phyloP scores from a whole-genome alignment of 2,329 filamentous ascomycete species.

The Bipolaris gigantea region DNA sequence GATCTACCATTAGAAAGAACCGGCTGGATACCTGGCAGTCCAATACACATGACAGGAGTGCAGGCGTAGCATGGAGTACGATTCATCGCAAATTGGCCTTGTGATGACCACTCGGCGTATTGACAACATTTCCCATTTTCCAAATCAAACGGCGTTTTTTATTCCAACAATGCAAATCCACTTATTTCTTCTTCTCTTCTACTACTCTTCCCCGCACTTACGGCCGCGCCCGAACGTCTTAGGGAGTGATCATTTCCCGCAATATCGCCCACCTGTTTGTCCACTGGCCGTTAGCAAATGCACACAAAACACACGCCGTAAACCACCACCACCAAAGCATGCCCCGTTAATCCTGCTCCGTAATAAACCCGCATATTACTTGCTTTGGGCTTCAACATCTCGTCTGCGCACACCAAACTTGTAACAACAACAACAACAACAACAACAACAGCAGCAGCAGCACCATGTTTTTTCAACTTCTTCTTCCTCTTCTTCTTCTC shows the following conservation, averaged over 20 bases:
- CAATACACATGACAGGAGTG: conserved; percentile 20
- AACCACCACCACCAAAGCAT: conserved; percentile 2
- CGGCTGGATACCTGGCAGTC: conserved; percentile 35
- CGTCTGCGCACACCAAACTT: conserved; percentile 12
- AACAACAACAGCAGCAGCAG: too few relatives aligned
- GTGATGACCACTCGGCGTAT: conserved; percentile 19
- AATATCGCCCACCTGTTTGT: not conserved
- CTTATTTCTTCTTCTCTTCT: not conserved
- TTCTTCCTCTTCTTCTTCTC: too few relatives aligned
- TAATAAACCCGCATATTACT: conserved; percentile 3
- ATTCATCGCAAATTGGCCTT: conserved; percentile 13
- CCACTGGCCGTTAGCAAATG: not conserved
- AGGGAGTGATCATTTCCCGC: conserved; percentile 14
- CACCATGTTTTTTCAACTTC: conserved; percentile 6
- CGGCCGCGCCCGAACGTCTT: conserved; percentile 16
- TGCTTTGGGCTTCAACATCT: conserved; percentile 1
- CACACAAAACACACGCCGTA: not conserved
- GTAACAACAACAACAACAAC: conserved; percentile 21
- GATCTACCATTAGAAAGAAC: conserved; percentile 26
- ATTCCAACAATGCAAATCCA: conserved; percentile 7
- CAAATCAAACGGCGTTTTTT: conserved; percentile 5
- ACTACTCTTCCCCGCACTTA: conserved; percentile 2
- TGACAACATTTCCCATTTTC: conserved; percentile 10
- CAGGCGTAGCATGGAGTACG: conserved; percentile 21
- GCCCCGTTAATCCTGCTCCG: not conserved